Conservation (phyloP, 257 asterid species). For the Capsicum chinense region DNA sequence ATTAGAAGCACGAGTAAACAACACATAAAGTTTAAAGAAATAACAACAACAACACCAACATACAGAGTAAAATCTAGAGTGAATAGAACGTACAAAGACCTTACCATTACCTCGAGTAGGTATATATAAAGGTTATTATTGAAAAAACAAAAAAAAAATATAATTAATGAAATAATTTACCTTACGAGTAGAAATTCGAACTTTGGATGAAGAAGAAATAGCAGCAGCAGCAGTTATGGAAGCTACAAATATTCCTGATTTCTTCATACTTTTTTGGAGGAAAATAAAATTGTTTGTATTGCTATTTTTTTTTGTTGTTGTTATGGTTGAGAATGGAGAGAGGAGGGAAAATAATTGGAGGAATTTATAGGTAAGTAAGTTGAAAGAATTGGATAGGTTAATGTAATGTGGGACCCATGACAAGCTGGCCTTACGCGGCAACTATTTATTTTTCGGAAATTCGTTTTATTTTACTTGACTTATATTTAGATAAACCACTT, state of each 20-base stretch:
- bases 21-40: too few species aligned
- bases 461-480: too few species aligned
- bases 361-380: constrained; percentile 29
- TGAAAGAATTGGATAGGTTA: background rate
- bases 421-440: background rate
- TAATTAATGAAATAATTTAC: constrained; percentile 29
- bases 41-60: too few species aligned
- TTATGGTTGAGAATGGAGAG: background rate
- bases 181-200: constrained; percentile 44
- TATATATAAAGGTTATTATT: too few species aligned
- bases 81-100: too few species aligned
- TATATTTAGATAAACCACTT: too few species aligned
- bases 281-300: background rate
- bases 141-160: too few species aligned
- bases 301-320: too few species aligned
- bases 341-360: background rate
- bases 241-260: constrained; percentile 56
- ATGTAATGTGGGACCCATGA: background rate
- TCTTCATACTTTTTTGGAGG: constrained; percentile 51
- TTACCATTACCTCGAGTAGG: too few species aligned
- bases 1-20: too few species aligned
- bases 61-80: too few species aligned
- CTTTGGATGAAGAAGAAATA: constrained; percentile 54
- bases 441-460: too few species aligned
- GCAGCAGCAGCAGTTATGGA: constrained; percentile 70